These are phyloP conservation scores for Domatiomyces globalis DNA, from an alignment of 2,329 filamentous ascomycete genomes.

Conservation along the genomic window DNA sequence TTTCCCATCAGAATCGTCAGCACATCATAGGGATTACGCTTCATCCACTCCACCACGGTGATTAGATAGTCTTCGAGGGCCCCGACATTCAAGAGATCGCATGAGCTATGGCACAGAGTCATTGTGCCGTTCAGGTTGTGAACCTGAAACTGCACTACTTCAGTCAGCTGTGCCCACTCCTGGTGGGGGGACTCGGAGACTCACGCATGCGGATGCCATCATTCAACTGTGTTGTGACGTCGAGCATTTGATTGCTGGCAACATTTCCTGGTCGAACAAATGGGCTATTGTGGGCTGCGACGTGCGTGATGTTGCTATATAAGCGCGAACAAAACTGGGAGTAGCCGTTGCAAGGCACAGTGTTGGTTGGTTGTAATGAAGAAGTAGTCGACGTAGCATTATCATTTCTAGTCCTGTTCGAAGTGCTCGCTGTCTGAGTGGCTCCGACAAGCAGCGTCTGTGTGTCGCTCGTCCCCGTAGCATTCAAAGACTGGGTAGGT, in stretches of 20 bases:
- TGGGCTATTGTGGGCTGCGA: slow-evolving; percentile 69
- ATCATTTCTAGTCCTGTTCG: slow-evolving; percentile 33
- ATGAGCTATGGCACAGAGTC: slow-evolving; percentile 76
- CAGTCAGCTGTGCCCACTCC: background rate
- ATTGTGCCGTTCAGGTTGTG: slow-evolving; percentile 43
- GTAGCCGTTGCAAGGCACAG: slow-evolving; percentile 65
- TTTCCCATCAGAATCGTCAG: slow-evolving; percentile 79
- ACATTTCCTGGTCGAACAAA: slow-evolving; percentile 58
- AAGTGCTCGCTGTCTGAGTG: slow-evolving; percentile 24
- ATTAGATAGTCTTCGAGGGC: slow-evolving; percentile 60
- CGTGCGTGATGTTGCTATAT: slow-evolving; percentile 69
- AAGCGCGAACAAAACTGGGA: slow-evolving; percentile 60
- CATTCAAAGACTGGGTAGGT: slow-evolving; percentile 2
- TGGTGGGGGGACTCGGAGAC: slow-evolving; percentile 12
- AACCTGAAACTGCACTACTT: slow-evolving; percentile 44
- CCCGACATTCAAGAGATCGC: slow-evolving; percentile 67
- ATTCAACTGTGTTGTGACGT: slow-evolving; percentile 57
- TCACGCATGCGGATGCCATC: slow-evolving; percentile 51
- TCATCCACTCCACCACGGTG: slow-evolving; percentile 58
- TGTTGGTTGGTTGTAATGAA: slow-evolving; percentile 46
- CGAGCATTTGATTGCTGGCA: slow-evolving; percentile 58
- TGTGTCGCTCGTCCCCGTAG: slow-evolving; percentile 20
- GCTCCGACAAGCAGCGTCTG: slow-evolving; percentile 26
- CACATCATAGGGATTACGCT: slow-evolving; percentile 66
- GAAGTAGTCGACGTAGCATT: slow-evolving; percentile 35